A percentile compares a stretch with the other conserved stretches of the same genome.
Conservation (phyloP, 2,329 filamentous ascomycete species). For the Camptophora hylomeconis region DNA sequence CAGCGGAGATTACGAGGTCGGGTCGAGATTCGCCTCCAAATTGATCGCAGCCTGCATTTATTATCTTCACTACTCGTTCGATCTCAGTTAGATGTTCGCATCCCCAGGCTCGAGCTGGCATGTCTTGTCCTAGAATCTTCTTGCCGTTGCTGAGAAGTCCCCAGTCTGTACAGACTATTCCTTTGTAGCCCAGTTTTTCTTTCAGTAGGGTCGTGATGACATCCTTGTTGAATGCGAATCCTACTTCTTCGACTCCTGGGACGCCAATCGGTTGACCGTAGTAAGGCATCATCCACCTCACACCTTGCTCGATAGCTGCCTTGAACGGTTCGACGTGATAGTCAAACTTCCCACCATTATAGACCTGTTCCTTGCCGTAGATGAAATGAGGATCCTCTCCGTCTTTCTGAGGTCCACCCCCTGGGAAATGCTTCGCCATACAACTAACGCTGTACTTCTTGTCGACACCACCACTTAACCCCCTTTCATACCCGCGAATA, state of each 20-base stretch:
- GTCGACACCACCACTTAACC: background rate
- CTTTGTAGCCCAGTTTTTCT: conserved; percentile 36
- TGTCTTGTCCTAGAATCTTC: conserved; percentile 23
- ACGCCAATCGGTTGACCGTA: conserved; percentile 7
- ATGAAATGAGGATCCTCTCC: conserved; percentile 41
- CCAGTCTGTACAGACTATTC: conserved; percentile 42
- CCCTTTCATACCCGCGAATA: conserved; percentile 7
- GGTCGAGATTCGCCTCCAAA: conserved; percentile 38
- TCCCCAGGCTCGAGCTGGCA: conserved; percentile 28
- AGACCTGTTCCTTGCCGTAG: conserved; percentile 39
- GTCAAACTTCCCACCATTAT: conserved; percentile 38
- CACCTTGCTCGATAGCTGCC: conserved; percentile 7
- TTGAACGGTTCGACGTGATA: conserved; percentile 9
- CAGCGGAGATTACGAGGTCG: conserved; percentile 28
- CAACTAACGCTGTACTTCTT: conserved; percentile 18
- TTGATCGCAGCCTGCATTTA: conserved; percentile 41
- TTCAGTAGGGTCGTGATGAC: conserved; percentile 38
- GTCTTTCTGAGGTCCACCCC: conserved; percentile 35
- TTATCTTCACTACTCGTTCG: conserved; percentile 29
- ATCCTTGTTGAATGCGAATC: conserved; percentile 39
- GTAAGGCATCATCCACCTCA: conserved; percentile 10
- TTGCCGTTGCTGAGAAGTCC: conserved; percentile 35
- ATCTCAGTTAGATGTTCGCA: conserved; percentile 32
- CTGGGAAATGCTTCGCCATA: conserved; percentile 43
- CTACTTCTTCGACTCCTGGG: conserved; percentile 15